Base-by-base conservation (phyloP, 768 basidiomycete species). In the Russula brevipes region DNA sequence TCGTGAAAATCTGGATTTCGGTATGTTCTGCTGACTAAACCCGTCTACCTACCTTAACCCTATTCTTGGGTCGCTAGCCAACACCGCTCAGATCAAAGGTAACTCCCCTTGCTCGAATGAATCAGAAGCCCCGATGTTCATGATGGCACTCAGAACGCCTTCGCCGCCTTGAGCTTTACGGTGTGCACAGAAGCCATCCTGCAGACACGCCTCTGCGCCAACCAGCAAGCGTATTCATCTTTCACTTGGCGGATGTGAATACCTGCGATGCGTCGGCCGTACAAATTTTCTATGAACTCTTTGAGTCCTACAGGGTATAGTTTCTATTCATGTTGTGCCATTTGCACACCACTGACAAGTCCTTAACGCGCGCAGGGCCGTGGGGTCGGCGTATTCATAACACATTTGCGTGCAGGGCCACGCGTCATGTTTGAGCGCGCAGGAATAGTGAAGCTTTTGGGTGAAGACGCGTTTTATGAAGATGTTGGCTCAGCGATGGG, bases 51-150 rank as follows among this genome's bases (percentile, higher is more conserved):
- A 33, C 57, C 51, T 31, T 38, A 46, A 63, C 47, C 49, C 39
- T 69, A 14, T 50, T 52, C 39, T 42, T 56, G 63, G n/a, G 55
- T 54, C 53, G 52, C 44, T 55, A 90, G 94, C 96, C 12, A 99
- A 99, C 72, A 95, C 95, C 24, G 90, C 94, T 41, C 94, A 95
- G 70, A 77, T 99, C 24, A 98, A 98, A 78, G 94, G 88, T 85
- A 68, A 39, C 72, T 57, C 30, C 36, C 14, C 16, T 60, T 61
- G 53, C 16, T 16, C 24, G 30, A 33, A 60, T 49, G 41, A 16
- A 54, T 19, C 36, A 14, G 14, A 36, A 45, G 50, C 12, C 59
- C 30, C 30, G 5, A 39, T 49, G 39, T 31, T 33, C 19, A 45
- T 14, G 24, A 54, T 39, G 19, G 3, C 19, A 4, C 46, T 69